These are phyloP conservation scores for Torulaspora microellipsoides DNA, from an alignment of 805 yeast genomes.

Conservation along the genomic window DNA sequence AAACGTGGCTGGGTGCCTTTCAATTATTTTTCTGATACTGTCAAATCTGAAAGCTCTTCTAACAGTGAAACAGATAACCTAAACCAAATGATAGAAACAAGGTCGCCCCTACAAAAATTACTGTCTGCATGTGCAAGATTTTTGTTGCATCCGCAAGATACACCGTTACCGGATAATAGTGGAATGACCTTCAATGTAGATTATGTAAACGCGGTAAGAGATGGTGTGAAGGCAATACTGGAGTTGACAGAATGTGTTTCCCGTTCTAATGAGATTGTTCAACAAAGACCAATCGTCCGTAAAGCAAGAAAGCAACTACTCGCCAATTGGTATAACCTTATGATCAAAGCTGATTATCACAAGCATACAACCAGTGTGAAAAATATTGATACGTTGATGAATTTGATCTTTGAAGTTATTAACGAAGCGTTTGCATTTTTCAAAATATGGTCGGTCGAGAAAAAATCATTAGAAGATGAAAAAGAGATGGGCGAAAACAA, in stretches of 20 bases:
- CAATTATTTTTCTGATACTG: slow-evolving; percentile 58
- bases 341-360: slow-evolving; percentile 71
- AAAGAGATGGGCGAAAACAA: slow-evolving; percentile 4
- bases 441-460: slow-evolving; percentile 68
- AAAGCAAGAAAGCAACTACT: slow-evolving; percentile 62
- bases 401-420: slow-evolving; percentile 62
- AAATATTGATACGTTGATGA: slow-evolving; percentile 57
- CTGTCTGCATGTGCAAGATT: slow-evolving; percentile 64
- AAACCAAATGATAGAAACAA: slow-evolving; percentile 29
- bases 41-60: slow-evolving; percentile 27
- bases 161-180: slow-evolving; percentile 34
- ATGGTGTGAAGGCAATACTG: slow-evolving; percentile 61
- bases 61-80: neutral
- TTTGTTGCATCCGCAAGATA: slow-evolving; percentile 57
- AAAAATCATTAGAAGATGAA: slow-evolving; percentile 40
- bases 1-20: slow-evolving; percentile 83
- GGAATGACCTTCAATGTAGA: slow-evolving; percentile 50
- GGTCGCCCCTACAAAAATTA: slow-evolving; percentile 50
- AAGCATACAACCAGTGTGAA: slow-evolving; percentile 55
- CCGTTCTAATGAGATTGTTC: slow-evolving; percentile 64
- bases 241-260: slow-evolving; percentile 72
- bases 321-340: slow-evolving; percentile 76
- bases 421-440: slow-evolving; percentile 61
- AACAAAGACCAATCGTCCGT: slow-evolving; percentile 55
- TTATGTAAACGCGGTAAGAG: slow-evolving; percentile 60